phyloP scores from a whole-genome alignment of 352 stramenopile species.

The Phytophthora kernoviae region DNA sequence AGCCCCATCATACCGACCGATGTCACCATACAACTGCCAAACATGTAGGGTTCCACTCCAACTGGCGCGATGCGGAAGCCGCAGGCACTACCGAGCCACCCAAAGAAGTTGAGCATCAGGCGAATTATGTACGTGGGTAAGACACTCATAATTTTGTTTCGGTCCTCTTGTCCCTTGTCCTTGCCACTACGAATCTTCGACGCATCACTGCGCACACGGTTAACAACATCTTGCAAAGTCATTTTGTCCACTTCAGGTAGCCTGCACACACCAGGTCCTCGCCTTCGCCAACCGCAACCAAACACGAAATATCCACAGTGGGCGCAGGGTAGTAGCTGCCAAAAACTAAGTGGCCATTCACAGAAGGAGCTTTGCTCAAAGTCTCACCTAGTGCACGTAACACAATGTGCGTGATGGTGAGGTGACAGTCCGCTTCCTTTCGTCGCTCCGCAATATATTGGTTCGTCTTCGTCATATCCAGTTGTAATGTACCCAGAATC shows the following conservation, averaged over 20 bases:
- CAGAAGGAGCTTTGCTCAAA: conserved; percentile 51
- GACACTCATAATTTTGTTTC: conserved; percentile 66
- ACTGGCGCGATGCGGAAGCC: conserved; percentile 56
- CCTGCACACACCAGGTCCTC: conserved; percentile 62
- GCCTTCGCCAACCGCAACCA: conserved; percentile 59
- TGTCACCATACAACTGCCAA: conserved; percentile 73
- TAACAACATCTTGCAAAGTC: conserved; percentile 54
- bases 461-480: conserved; percentile 69
- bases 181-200: conserved; percentile 58
- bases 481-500: conserved; percentile 71
- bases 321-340: conserved; percentile 68
- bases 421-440: conserved; percentile 45
- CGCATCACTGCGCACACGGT: conserved; percentile 48
- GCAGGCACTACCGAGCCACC: conserved; percentile 65
- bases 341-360: conserved; percentile 79
- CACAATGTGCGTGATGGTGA: conserved; percentile 77
- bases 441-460: conserved; percentile 67
- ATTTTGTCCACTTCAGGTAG: conserved; percentile 59
- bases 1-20: conserved; percentile 77
- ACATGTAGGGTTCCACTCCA: conserved; percentile 75
- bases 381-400: conserved; percentile 57
- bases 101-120: conserved; percentile 57
- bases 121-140: conserved; percentile 64
- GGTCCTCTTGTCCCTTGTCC: conserved; percentile 62
- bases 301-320: conserved; percentile 71